phyloP scores from a whole-genome alignment of 768 basidiomycete species.

The Lentinula sp. region DNA sequence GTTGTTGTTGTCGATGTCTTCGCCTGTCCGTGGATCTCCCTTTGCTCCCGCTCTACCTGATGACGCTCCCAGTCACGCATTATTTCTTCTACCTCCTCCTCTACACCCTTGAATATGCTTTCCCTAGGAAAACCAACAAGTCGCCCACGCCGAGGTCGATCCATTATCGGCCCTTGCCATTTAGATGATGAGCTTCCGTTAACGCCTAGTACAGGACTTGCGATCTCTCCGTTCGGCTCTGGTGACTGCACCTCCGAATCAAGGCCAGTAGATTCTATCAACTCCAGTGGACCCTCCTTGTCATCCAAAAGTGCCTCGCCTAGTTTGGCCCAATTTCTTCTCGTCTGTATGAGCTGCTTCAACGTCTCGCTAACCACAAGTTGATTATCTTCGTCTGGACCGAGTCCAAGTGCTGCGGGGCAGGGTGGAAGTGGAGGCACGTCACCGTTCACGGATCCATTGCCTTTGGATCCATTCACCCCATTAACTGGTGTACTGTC shows the following conservation, averaged over 20 bases:
- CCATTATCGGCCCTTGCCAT: neutral
- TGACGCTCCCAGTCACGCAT: slow-evolving; percentile 18
- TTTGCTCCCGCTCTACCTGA: slow-evolving; percentile 6
- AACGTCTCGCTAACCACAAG: slow-evolving; percentile 65
- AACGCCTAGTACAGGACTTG: neutral
- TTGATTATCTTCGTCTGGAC: slow-evolving; percentile 58
- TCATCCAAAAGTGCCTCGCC: slow-evolving; percentile 73
- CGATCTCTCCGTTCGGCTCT: neutral
- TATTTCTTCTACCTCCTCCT: slow-evolving; percentile 50
- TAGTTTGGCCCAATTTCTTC: slow-evolving; percentile 71
- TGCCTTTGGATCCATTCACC: slow-evolving; percentile 12
- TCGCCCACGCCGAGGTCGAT: slow-evolving; percentile 42
- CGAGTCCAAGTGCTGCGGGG: slow-evolving; percentile 66
- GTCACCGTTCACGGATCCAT: slow-evolving; percentile 19
- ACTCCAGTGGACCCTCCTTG: slow-evolving; percentile 45
- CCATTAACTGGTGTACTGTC: slow-evolving; percentile 20
- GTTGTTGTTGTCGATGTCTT: slow-evolving; percentile 5
- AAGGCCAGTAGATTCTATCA: neutral
- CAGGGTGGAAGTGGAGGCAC: slow-evolving; percentile 44
- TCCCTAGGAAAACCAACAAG: slow-evolving; percentile 73
- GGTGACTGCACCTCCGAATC: neutral
- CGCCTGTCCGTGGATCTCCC: slow-evolving; percentile 11
- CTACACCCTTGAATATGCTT: slow-evolving; percentile 73
- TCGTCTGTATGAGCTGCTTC: slow-evolving; percentile 64
- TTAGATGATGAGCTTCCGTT: neutral